Conservation (phyloP, 2,329 filamentous ascomycete species). For the Fusarium longipes region DNA sequence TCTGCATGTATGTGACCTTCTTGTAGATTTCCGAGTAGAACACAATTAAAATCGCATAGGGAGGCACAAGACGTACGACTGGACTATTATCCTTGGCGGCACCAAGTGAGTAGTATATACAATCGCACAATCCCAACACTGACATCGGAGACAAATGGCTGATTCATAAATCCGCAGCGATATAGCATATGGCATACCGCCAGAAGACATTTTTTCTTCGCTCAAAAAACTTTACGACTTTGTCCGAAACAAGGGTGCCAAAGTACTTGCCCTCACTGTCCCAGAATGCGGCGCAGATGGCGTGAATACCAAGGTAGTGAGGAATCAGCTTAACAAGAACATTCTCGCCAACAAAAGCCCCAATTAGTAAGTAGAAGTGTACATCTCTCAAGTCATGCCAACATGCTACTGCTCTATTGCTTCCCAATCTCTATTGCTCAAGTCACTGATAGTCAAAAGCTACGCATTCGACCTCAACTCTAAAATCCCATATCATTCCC, state of each 20-base stretch:
- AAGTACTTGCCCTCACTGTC: constrained; percentile 72
- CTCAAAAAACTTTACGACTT: constrained; percentile 64
- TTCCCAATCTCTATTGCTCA: neutral
- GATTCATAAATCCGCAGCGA: constrained; percentile 55
- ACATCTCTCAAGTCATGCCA: too few relatives aligned
- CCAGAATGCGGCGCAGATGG: constrained; percentile 59
- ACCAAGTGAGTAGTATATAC: constrained; percentile 63
- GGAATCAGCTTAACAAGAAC: constrained; percentile 62
- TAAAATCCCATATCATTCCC: constrained; percentile 64
- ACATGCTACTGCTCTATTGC: too few relatives aligned
- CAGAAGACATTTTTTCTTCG: constrained; percentile 59
- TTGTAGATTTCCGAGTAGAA: neutral
- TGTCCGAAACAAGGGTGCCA: constrained; percentile 60
- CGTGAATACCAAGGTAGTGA: constrained; percentile 48
- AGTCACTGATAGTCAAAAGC: constrained; percentile 52
- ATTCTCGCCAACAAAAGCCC: constrained; percentile 62
- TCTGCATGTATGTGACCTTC: constrained; percentile 49
- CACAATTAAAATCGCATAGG: constrained; percentile 31
- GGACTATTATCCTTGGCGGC: constrained; percentile 72
- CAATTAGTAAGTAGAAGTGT: constrained; percentile 61
- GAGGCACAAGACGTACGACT: constrained; percentile 60
- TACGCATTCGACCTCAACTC: constrained; percentile 66
- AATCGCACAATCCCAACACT: neutral
- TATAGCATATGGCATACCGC: constrained; percentile 54
- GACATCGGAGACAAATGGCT: neutral